These are phyloP conservation scores for Entomortierella chlamydospora DNA, from an alignment of 192 early-diverging fungal species.

Conservation along the genomic window DNA sequence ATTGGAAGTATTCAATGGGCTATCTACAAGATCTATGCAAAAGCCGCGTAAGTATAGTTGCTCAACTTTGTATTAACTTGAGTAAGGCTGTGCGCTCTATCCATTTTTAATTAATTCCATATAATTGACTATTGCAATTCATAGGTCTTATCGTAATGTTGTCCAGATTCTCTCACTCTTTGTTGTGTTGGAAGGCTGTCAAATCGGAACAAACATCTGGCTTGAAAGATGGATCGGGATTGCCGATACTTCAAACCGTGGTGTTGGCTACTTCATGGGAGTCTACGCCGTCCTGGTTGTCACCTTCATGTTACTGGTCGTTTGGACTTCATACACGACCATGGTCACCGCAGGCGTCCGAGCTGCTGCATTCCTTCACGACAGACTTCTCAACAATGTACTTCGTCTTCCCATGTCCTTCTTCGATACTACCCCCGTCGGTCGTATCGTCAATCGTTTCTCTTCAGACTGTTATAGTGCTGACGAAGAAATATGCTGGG, in stretches of 20 bases:
- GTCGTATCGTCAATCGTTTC: slow-evolving; percentile 88
- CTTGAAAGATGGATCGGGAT: slow-evolving; percentile 20
- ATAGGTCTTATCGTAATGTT: slow-evolving; percentile 3
- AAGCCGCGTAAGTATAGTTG: slow-evolving; percentile 60
- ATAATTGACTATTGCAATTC: no score
- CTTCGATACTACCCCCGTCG: slow-evolving; percentile 80
- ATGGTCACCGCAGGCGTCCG: slow-evolving; percentile 40
- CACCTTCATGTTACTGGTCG: slow-evolving; percentile 19
- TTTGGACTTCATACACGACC: slow-evolving; percentile 20
- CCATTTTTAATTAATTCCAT: no score
- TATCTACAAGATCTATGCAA: slow-evolving; percentile 83
- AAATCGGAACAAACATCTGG: slow-evolving; percentile 41
- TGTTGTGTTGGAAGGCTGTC: slow-evolving; percentile 19
- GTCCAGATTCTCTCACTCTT: slow-evolving; percentile 9
- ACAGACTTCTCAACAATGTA: slow-evolving; percentile 39
- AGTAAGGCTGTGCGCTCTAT: no score
- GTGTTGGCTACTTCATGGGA: slow-evolving; percentile 54
- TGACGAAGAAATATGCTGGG: slow-evolving; percentile 62
- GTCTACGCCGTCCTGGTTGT: slow-evolving; percentile 43
- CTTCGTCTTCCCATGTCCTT: slow-evolving; percentile 69
- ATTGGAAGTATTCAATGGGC: slow-evolving; percentile 80
- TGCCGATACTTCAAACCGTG: not conserved
- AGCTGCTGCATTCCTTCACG: slow-evolving; percentile 38
- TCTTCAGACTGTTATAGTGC: slow-evolving; percentile 83
- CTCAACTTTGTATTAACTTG: not conserved